These are phyloP conservation scores for Fusarium subglutinans DNA, from an alignment of 2,329 filamentous ascomycete genomes.

Conservation along the genomic window DNA sequence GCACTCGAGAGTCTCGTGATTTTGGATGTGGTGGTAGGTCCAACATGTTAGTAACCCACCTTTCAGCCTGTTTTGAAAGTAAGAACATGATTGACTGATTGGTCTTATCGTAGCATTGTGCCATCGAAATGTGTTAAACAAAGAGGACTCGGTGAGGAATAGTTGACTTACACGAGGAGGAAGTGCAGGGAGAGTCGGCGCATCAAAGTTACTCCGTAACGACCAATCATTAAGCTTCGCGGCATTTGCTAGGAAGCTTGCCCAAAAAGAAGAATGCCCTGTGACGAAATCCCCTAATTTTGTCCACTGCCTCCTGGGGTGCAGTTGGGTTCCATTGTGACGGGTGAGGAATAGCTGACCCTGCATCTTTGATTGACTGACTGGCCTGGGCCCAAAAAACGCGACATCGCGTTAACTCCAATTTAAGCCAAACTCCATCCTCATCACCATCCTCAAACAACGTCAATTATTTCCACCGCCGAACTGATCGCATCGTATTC, in stretches of 20 bases:
- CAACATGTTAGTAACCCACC: slow-evolving; percentile 3
- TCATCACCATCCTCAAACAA: slow-evolving; percentile 12
- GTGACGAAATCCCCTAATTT: background rate
- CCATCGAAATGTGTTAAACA: slow-evolving; percentile 23
- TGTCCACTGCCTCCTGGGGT: background rate
- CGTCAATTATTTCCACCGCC: background rate
- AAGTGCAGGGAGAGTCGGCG: background rate
- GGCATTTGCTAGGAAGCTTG: background rate
- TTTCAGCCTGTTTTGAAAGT: slow-evolving; percentile 6
- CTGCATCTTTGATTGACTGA: slow-evolving; percentile 28
- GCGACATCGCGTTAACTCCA: slow-evolving; percentile 35
- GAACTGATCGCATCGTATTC: slow-evolving; percentile 3
- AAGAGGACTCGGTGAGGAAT: slow-evolving; percentile 26
- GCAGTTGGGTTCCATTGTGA: background rate
- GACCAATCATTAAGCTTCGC: slow-evolving; percentile 6
- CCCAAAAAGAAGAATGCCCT: background rate
- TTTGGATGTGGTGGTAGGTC: slow-evolving; percentile 7
- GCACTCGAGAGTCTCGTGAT: slow-evolving; percentile 21
- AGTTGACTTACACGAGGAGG: slow-evolving; percentile 31
- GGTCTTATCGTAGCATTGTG: slow-evolving; percentile 22
- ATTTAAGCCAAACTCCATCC: slow-evolving; percentile 24
- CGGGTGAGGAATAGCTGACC: slow-evolving; percentile 17
- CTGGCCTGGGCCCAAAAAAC: slow-evolving; percentile 28
- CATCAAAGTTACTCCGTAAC: slow-evolving; percentile 30
- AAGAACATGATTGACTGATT: slow-evolving; percentile 17